Percentiles rank a stretch among this genome's conserved stretches.
These are phyloP conservation scores for Diaporthe sp. DNA, from an alignment of 2,329 filamentous ascomycete species.

Conservation along the genomic window DNA sequence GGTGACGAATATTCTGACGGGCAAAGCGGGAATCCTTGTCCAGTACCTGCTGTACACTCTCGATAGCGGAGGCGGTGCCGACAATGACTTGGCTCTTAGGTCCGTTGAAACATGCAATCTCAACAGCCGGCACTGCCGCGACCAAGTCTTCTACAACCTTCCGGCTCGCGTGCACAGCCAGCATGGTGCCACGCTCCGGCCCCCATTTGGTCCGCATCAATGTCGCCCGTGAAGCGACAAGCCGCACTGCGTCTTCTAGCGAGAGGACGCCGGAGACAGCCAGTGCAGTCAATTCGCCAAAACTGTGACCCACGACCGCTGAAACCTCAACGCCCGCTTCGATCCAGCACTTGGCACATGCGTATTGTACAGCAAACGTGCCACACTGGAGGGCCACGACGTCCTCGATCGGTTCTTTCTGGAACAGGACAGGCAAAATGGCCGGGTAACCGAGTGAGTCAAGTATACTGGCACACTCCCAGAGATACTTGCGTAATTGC, in stretches of 20 bases:
- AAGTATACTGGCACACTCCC: no score
- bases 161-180: slow-evolving; percentile 36
- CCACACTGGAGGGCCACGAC: background rate
- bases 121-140: slow-evolving; percentile 2
- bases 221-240: slow-evolving; percentile 45
- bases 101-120: slow-evolving; percentile 47
- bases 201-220: slow-evolving; percentile 46
- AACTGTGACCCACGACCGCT: slow-evolving; percentile 48
- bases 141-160: no score
- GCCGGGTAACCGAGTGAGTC: background rate
- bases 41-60: slow-evolving; percentile 30
- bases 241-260: slow-evolving; percentile 41
- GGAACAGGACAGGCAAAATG: slow-evolving; percentile 50
- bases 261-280: slow-evolving; percentile 44
- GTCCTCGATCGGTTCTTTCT: slow-evolving; percentile 38
- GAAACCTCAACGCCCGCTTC: slow-evolving; percentile 42
- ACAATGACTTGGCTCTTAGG: slow-evolving; percentile 43
- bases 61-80: slow-evolving; percentile 40
- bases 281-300: slow-evolving; percentile 48
- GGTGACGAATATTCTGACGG: slow-evolving; percentile 29
- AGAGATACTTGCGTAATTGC: no score
- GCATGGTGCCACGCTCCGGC: slow-evolving; percentile 44
- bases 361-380: background rate
- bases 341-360: slow-evolving; percentile 42
- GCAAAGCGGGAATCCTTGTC: slow-evolving; percentile 28